Base-by-base conservation (phyloP, 1,284 basidiomycete genomes). In the Ustilago xerochloae region DNA sequence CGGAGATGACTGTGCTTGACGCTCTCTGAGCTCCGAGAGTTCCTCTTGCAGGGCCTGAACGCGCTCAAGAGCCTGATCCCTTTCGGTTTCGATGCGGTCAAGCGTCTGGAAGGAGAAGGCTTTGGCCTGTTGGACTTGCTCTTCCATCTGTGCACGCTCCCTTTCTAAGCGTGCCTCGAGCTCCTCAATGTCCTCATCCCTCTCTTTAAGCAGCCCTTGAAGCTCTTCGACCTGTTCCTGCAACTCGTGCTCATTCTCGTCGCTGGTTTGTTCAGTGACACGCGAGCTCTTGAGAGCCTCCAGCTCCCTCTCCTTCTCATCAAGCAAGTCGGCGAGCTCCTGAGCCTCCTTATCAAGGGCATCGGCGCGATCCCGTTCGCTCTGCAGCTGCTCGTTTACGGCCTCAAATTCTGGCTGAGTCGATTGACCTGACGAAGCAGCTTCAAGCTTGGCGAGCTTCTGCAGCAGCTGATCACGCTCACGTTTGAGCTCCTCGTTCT, bases 41-140 rank as follows among this genome's bases (percentile, higher is more conserved):
- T 71, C 36, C 2, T 33, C 26, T 32, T 72, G 41, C 39, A 72
- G 28, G 33, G 28, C 28, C 24, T 53, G 55, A 7, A 66, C 48
- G 13, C 56, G 59, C 28, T 66, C 60, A 10, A 75, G 54, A 12
- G 72, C 72, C 35, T 75, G 38, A 13, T 75, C 72, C 29, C 72
- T 47, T 36, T 62, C 63, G 20, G 49, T 57, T 56, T 75, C 72
- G 47, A 75, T 64, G 22, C 63, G 62, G 39, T 75, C 72, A 29
- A 75, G 63, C 18, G 67, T 67, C 41, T 70, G 52, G 53, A 75
- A 63, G 16, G 72, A 75, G 38, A 63, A 75, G 3, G 72, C 63
- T 36, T 75, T 75, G 9, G 72, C 72, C 20, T 75, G 72, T 35
- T 75, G 63, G 5, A 75, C 72, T 33, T 75, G 72, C 39, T 70